A percentile compares a stretch with the other conserved stretches of the same genome.
phyloP scores from a whole-genome alignment of 2,329 filamentous ascomycete genomes.

The Paecilomyces fulvus region DNA sequence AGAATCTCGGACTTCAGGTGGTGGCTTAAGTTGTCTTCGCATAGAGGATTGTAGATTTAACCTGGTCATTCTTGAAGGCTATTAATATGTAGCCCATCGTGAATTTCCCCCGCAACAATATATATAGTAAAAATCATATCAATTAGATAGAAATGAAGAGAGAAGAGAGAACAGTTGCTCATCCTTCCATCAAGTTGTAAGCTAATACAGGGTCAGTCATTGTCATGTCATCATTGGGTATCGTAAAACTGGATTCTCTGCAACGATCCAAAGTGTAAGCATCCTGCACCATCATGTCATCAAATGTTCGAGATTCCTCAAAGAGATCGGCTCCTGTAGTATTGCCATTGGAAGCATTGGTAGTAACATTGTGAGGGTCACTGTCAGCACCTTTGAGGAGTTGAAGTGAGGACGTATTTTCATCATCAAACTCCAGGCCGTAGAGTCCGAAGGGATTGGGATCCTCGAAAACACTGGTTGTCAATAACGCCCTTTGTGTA shows the following conservation, averaged over 20 bases:
- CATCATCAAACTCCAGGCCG: slow-evolving; percentile 17
- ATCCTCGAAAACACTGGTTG: slow-evolving; percentile 7
- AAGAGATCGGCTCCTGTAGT: neutral
- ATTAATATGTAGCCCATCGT: neutral
- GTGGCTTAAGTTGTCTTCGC: neutral
- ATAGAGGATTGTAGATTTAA: neutral
- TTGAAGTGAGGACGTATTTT: neutral
- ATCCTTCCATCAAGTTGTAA: slow-evolving; percentile 14
- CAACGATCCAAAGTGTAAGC: neutral
- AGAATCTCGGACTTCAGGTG: neutral
- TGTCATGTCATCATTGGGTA: slow-evolving; percentile 24
- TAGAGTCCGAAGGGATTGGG: slow-evolving; percentile 25
- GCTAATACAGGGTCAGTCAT: slow-evolving; percentile 27
- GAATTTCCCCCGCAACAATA: neutral
- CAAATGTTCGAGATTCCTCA: slow-evolving; percentile 3
- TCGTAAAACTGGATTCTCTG: slow-evolving; percentile 14
- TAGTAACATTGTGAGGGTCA: neutral
- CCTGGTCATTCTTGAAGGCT: neutral
- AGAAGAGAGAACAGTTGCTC: neutral
- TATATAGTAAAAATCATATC: neutral
- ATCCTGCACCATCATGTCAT: slow-evolving; percentile 4
- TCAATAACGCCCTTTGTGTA: slow-evolving; percentile 30
- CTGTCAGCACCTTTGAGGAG: neutral
- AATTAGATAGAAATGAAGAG: too few relatives aligned
- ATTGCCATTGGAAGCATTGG: neutral